Base-by-base conservation (phyloP, 805 yeast species). In the Lipomyces japonicus region DNA sequence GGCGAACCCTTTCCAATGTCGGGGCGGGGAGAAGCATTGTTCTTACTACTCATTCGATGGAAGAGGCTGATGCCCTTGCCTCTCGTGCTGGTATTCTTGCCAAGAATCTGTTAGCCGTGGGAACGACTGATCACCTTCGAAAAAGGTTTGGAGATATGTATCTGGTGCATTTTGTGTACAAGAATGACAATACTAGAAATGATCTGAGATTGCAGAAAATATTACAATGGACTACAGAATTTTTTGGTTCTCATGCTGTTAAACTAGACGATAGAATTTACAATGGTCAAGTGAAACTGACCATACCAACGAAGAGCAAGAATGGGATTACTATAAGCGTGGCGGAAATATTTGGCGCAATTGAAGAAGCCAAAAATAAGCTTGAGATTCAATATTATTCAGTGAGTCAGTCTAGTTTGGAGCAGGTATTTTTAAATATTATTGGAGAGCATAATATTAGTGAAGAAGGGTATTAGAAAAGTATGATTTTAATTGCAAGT, bases 1-100 rank as follows among this genome's bases (percentile, higher is more conserved):
- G 71, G 71, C 57, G 54, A 23, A 67, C 69, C 7, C 47, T 67
- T 22, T 51, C 66, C 9, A 45, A 55, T 9, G 66, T 67, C 2
- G 46, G 68, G 3, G 62, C 44, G 12, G 64, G 63, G 4, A 53
- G 68, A 23, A 57, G 67, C 23, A 66, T 67, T 39, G 61, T 67
- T 10, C 51, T 67, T 22, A 67, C 71, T 6, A 67, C 71, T 5
- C 71, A 67, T 43, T 65, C 68, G 19, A 67, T 67, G 71, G 71
- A 67, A 46, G 71, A 67, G 41, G 71, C 71, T 0, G 70, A 67
- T 47, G 68, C 68, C 5, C 51, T 67, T 18, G 67, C 69, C 10
- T 42, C 60, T 14, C 54, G 71, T 6, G 70, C 69, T 1, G 70
- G 69, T 10, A 64, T 67, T 46, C 40, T 67, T 24, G 63, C 70